Percentiles rank a stretch among this genome's conserved stretches.
These are phyloP conservation scores for Xylaria acuta DNA, from an alignment of 495 filamentous ascomycete species.

Conservation along the genomic window DNA sequence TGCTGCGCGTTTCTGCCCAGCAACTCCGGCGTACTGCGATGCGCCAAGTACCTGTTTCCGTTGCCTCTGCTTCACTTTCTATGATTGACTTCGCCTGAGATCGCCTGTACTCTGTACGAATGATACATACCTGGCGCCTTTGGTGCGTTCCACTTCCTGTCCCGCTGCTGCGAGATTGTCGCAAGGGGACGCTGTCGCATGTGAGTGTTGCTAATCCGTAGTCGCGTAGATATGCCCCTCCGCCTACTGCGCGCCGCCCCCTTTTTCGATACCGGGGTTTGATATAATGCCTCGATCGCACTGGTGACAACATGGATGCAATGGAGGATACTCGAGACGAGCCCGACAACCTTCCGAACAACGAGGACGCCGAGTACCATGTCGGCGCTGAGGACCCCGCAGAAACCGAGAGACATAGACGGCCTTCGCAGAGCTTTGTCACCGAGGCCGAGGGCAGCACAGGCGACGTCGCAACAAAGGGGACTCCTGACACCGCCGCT, in stretches of 20 bases:
- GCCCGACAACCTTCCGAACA: neutral
- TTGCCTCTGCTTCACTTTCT: neutral
- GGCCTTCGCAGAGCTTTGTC: neutral
- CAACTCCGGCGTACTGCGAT: neutral
- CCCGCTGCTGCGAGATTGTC: neutral
- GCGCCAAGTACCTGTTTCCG: neutral
- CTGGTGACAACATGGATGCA: neutral
- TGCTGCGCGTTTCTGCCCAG: neutral
- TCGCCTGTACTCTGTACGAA: neutral
- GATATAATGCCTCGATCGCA: neutral
- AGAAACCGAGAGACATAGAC: neutral
- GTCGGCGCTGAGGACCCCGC: neutral
- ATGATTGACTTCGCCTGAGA: neutral
- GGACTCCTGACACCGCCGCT: neutral
- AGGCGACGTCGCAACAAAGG: neutral
- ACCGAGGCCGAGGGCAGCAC: neutral
- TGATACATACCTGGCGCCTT: neutral
- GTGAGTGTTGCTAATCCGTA: neutral
- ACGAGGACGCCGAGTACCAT: neutral
- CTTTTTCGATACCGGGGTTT: too few species aligned
- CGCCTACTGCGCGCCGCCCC: neutral
- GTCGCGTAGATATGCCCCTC: neutral
- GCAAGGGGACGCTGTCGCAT: neutral
- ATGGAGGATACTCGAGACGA: conserved; percentile 10
- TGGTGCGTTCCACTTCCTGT: neutral